A percentile compares a stretch with the other conserved stretches of the same genome.
These are phyloP conservation scores for Backusella westeae DNA, from an alignment of 192 early-diverging fungal species.

Conservation along the genomic window DNA sequence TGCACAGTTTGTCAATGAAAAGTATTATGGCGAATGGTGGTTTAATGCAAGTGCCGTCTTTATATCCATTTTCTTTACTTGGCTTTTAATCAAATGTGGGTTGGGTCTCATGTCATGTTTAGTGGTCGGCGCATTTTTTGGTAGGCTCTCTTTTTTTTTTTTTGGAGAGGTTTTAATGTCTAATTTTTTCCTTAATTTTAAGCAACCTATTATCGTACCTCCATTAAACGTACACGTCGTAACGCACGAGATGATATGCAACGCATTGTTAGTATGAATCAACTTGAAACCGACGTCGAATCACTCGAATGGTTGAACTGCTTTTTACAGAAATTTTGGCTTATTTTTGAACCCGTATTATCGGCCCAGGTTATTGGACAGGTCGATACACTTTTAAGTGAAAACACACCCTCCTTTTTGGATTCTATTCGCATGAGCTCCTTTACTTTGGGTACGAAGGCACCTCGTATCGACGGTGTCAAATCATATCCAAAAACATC, in stretches of 20 bases:
- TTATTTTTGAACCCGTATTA: constrained; percentile 87
- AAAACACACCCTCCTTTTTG: constrained; percentile 75
- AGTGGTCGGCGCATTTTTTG: constrained; percentile 37
- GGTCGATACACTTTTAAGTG: constrained; percentile 71
- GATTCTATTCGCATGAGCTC: constrained; percentile 72
- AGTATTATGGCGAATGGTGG: constrained; percentile 40
- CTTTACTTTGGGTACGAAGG: constrained; percentile 78
- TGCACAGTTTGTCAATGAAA: constrained; percentile 27
- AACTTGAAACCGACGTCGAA: constrained; percentile 50
- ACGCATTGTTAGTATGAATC: constrained; percentile 56
- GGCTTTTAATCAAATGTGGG: constrained; percentile 24
- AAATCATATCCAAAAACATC: constrained; percentile 72
- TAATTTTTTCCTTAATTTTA: constrained; percentile 10
- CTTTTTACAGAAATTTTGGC: constrained; percentile 84
- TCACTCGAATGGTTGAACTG: constrained; percentile 85
- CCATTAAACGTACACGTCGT: constrained; percentile 66
- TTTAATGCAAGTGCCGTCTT: constrained; percentile 25
- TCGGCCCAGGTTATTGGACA: constrained; percentile 67
- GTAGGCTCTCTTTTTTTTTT: constrained; percentile 12
- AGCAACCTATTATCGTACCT: constrained; percentile 71
- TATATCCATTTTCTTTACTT: constrained; percentile 29
- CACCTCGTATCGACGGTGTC: constrained; percentile 67
- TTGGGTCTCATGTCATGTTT: constrained; percentile 31
- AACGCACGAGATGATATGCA: constrained; percentile 66
- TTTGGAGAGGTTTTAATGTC: background rate